These are phyloP conservation scores for Malus hybrid DNA, from an alignment of 331 rosid species.

Conservation along the genomic window DNA sequence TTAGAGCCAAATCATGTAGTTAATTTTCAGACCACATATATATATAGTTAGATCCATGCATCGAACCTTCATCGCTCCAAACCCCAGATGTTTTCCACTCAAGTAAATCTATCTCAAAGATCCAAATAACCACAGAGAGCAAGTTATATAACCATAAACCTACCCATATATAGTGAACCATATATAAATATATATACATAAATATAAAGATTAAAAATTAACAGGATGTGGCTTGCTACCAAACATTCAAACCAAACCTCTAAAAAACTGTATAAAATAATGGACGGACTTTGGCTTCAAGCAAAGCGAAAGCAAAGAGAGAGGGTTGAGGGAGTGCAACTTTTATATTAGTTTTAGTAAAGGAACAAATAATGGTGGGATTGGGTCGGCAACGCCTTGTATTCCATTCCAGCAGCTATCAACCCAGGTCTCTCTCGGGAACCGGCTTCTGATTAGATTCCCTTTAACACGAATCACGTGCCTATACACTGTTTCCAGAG, in stretches of 20 bases:
- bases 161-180: too few species aligned
- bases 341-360: not conserved
- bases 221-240: not conserved
- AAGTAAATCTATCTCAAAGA: not conserved
- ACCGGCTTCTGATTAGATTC: conserved; percentile 35
- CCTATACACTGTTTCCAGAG: not conserved
- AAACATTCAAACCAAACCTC: not conserved
- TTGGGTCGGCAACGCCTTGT: conserved; percentile 19
- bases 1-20: too few species aligned
- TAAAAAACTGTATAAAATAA: too few species aligned
- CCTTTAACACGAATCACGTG: conserved; percentile 29
- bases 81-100: not conserved
- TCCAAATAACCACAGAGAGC: not conserved
- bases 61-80: not conserved
- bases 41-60: not conserved
- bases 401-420: not conserved
- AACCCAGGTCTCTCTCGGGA: conserved; percentile 20
- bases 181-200: too few species aligned
- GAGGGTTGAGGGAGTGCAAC: not conserved
- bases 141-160: too few species aligned
- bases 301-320: not conserved
- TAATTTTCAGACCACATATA: not conserved
- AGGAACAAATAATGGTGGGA: not conserved
- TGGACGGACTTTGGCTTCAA: too few species aligned
- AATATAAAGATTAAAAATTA: too few species aligned